Base-by-base conservation (phyloP, 257 asterid genomes). In the Petrea volubilis region DNA sequence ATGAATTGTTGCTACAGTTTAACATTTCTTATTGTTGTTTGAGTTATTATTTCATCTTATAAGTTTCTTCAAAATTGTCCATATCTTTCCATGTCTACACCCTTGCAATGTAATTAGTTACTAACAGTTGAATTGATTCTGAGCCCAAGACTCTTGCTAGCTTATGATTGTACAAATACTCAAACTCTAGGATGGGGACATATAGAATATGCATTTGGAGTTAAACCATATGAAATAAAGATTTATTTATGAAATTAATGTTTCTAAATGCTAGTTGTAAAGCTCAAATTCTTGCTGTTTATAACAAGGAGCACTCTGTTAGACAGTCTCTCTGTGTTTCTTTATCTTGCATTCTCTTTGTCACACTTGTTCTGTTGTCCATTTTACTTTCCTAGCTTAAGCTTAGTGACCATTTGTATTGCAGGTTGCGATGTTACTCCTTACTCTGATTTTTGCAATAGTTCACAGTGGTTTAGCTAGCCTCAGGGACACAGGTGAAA, bases 401-500 rank as follows among this genome's bases (percentile, higher is more conserved):
- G 53, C 28, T 44, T 27, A 38, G 38, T 27, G 7, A 5, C 27
- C 46, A 4, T 74, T 62, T 78, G 61, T 68, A 24, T 74, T 79
- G 83, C 88, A 92, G 99, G 91, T 88, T 66, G 87, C 80, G 43
- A 90, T 90, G 96, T 74, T 95, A 31, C 75, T 78, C 68, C 92
- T 95, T 64, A 88, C 77, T 64, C 77, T 92, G 71, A 85, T 92
- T 50, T 95, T 95, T 72, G 98, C 96, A 25, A 17, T 92, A 75
- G 97, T 77, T 72, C 99, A 95, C 72, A 95, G 99, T 76, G 99
- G 99, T 70, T 88, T 95, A 78, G 98, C 99, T 66, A 95, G 97
- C 84, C 84, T 92, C 43, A 90, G 99, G 82, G 99, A 92, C 83
- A 69, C 80, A 70, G 99, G 99, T 69, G 99, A 95, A 92, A 90